phyloP scores from a whole-genome alignment of 1,284 basidiomycete species.

The Rhodotorula sp. region DNA sequence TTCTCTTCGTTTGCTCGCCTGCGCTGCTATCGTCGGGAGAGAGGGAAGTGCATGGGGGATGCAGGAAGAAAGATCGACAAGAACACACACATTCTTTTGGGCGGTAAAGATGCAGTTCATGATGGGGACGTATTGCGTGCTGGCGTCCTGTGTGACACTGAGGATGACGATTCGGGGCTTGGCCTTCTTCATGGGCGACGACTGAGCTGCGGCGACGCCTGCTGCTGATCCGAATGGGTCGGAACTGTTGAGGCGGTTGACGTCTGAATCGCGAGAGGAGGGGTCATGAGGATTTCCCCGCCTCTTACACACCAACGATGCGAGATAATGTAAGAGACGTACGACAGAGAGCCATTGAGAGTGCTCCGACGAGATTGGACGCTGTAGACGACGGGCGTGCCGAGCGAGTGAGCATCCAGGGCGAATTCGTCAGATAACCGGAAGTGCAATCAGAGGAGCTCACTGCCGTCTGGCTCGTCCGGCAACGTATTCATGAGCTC shows the following conservation, averaged over 20 bases:
- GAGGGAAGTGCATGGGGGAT: too few relatives aligned
- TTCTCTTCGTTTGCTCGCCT: too few relatives aligned
- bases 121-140: conserved; percentile 87
- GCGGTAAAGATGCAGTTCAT: conserved; percentile 99
- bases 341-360: conserved; percentile 89
- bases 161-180: conserved; percentile 79
- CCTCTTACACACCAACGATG: background rate
- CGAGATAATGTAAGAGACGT: conserved; percentile 46
- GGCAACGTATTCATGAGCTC: conserved; percentile 59
- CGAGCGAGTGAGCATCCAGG: background rate
- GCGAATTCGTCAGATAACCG: background rate
- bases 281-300: background rate
- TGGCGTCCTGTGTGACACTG: conserved; percentile 84
- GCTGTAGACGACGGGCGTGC: background rate
- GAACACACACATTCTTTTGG: conserved; percentile 80
- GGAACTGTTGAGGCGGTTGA: conserved; percentile 65
- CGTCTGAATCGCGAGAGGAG: conserved; percentile 58
- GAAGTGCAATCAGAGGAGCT: background rate
- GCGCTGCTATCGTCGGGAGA: too few relatives aligned
- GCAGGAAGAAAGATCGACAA: too few relatives aligned
- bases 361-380: conserved; percentile 69
- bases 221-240: conserved; percentile 30
- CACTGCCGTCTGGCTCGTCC: conserved; percentile 47
- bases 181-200: conserved; percentile 27
- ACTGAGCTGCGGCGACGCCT: too few relatives aligned